Evolutionary conservation across 164 flowering plant species (phyloP).

Genomic region (Buxus sempervirens): DNA sequence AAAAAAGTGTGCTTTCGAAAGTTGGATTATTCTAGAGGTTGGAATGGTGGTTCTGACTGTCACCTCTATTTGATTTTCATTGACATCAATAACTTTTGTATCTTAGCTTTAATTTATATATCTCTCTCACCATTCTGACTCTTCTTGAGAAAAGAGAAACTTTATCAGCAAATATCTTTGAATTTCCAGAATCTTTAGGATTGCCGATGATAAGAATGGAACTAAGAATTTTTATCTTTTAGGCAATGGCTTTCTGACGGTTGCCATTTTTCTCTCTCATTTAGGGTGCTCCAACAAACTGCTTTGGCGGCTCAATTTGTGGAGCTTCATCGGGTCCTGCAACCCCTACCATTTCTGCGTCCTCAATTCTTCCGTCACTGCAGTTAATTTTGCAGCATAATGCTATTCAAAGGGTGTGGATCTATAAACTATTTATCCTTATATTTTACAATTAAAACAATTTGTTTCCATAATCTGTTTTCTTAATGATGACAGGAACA

Average conservation of each 20-base stretch:
- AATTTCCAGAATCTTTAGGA: background rate
- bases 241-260: constrained; percentile 34
- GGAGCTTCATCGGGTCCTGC: constrained; percentile 38
- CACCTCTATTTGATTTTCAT: no score
- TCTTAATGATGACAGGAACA: constrained; percentile 44
- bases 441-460: background rate
- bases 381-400: constrained; percentile 61
- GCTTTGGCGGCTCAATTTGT: constrained; percentile 23
- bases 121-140: background rate
- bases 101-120: no score
- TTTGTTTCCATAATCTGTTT: constrained; percentile 8
- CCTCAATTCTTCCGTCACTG: constrained; percentile 62
- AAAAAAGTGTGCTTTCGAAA: no score
- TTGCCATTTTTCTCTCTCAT: constrained; percentile 20
- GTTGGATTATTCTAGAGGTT: no score
- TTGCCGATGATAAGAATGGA: constrained; percentile 11
- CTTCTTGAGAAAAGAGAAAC: background rate
- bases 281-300: constrained; percentile 50
- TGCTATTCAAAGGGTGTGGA: constrained; percentile 48
- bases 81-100: no score
- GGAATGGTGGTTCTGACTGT: no score
- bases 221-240: constrained; percentile 26
- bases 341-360: constrained; percentile 28
- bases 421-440: background rate
- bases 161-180: background rate